Evolutionary conservation across 176 grass and related monocot species (phyloP).

Genomic region (Phoenix roebelenii): DNA sequence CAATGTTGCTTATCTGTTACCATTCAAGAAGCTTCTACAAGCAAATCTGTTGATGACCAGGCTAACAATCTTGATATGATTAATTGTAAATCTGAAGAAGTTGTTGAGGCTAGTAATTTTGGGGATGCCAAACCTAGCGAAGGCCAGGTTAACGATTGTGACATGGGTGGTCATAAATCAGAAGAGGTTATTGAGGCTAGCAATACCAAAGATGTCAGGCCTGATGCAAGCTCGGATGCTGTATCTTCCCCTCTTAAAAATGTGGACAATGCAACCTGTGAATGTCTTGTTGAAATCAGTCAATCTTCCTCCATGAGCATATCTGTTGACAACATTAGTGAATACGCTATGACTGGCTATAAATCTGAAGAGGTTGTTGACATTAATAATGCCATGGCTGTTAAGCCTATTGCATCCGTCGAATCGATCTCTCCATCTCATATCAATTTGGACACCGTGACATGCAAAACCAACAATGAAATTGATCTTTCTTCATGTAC

Average conservation of each 20-base stretch:
- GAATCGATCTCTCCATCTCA: conserved; percentile 18
- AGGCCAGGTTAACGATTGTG: conserved; percentile 28
- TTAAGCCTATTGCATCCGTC: conserved; percentile 19
- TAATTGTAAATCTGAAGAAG: neutral
- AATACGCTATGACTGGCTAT: conserved; percentile 23
- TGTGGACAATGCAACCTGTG: conserved; percentile 36
- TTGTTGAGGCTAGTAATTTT: conserved; percentile 25
- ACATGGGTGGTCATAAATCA: conserved; percentile 20
- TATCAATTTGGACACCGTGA: conserved; percentile 17
- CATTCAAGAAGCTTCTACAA: conserved; percentile 21
- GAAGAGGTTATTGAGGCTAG: conserved; percentile 23
- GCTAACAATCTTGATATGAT: conserved; percentile 17
- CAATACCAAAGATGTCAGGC: conserved; percentile 39
- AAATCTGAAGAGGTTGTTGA: conserved; percentile 26
- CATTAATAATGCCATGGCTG: conserved; percentile 9
- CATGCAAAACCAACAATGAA: neutral
- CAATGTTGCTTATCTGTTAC: conserved; percentile 11
- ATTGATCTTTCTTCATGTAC: conserved; percentile 14
- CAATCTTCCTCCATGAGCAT: conserved; percentile 19
- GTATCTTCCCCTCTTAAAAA: conserved; percentile 36
- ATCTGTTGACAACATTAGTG: conserved; percentile 32
- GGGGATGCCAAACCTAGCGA: conserved; percentile 18
- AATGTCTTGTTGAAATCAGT: conserved; percentile 17
- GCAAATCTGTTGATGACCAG: conserved; percentile 35
- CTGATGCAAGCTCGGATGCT: conserved; percentile 29